A percentile compares a stretch with the other conserved stretches of the same genome.
Evolutionary conservation across 1,284 basidiomycete genomes (phyloP).

Genomic region (Testicularia cyperi): DNA sequence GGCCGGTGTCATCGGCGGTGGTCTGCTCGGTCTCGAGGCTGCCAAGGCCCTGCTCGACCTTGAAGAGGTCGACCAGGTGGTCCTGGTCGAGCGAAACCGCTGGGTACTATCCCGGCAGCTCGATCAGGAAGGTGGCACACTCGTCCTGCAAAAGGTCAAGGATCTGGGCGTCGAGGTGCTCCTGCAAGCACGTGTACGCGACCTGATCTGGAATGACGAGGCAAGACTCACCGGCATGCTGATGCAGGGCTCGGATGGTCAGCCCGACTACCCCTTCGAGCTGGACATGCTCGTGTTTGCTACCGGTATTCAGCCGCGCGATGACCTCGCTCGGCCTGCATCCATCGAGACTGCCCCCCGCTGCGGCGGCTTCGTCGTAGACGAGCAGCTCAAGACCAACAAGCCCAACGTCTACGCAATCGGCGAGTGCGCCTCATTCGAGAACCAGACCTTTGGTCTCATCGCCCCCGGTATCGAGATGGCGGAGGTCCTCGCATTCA

Average conservation of each 20-base stretch:
- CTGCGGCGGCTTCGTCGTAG: conserved; percentile 68
- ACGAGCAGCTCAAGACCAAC: conserved; percentile 67
- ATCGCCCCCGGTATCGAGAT: conserved; percentile 75
- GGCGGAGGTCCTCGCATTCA: conserved; percentile 75
- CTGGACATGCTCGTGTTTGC: conserved; percentile 60
- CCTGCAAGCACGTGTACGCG: conserved; percentile 65
- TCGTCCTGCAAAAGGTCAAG: conserved; percentile 71
- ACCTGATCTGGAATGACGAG: conserved; percentile 31
- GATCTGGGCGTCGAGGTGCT: conserved; percentile 70
- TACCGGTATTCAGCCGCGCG: conserved; percentile 68
- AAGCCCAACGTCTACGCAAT: conserved; percentile 71
- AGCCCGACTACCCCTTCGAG: conserved; percentile 57
- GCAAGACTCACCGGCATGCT: conserved; percentile 45
- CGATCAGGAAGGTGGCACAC: conserved; percentile 70
- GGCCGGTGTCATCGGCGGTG: conserved; percentile 72
- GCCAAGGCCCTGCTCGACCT: conserved; percentile 74
- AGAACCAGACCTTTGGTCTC: conserved; percentile 70
- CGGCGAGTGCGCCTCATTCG: conserved; percentile 75
- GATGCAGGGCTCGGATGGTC: conserved; percentile 42
- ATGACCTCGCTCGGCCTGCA: conserved; percentile 66
- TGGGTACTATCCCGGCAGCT: conserved; percentile 73
- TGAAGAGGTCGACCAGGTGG: conserved; percentile 63
- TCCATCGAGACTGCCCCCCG: conserved; percentile 63
- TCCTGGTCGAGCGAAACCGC: conserved; percentile 68
- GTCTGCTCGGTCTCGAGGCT: conserved; percentile 73